Evolutionary conservation across 768 basidiomycete genomes (phyloP).

Genomic region (Boletus tomentosulus): DNA sequence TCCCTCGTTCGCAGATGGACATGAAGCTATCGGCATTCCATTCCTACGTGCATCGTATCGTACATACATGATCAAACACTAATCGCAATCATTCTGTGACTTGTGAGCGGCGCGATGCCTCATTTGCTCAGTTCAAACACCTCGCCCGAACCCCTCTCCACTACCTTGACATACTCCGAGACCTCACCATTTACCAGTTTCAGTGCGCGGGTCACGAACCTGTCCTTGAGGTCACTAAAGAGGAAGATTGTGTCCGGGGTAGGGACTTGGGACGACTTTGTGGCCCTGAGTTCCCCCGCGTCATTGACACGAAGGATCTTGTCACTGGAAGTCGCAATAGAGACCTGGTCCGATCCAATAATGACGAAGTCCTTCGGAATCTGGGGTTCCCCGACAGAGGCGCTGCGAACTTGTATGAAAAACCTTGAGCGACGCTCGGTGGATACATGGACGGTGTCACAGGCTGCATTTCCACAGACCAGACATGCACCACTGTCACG

Average conservation of each 20-base stretch:
- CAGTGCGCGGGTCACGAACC: neutral
- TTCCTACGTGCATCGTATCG: neutral
- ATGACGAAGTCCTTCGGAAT: neutral
- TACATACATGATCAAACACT: neutral
- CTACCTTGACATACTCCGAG: neutral
- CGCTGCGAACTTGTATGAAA: neutral
- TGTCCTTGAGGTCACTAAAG: neutral
- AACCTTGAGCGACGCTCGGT: conserved; percentile 1
- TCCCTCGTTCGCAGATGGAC: no score
- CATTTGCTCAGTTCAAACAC: neutral
- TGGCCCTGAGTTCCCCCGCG: neutral
- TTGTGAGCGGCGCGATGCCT: neutral
- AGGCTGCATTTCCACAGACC: neutral
- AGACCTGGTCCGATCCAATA: neutral
- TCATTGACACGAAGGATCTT: neutral
- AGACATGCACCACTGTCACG: no score
- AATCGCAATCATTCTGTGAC: neutral
- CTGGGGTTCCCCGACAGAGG: no score
- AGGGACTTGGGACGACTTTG: neutral
- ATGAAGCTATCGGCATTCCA: no score
- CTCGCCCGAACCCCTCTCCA: neutral
- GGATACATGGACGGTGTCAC: neutral
- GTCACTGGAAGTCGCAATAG: neutral
- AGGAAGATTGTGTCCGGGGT: neutral
- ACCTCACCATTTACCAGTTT: neutral